Conservation (phyloP, 345 rosid species). For the Punica granatum region DNA sequence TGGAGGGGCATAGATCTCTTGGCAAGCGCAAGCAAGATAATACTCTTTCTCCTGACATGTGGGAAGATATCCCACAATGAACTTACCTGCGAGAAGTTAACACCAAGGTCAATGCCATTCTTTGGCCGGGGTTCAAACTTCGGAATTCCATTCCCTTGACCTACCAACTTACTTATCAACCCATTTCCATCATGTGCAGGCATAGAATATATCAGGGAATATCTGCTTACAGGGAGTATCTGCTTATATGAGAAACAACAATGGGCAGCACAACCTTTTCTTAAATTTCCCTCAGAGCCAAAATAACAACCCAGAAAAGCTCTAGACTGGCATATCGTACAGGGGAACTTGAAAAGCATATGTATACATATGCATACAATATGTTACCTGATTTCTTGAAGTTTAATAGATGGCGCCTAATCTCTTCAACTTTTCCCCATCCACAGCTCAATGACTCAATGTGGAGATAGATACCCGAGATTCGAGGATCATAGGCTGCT, state of each 20-base stretch:
- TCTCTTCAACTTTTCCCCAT: slow-evolving; percentile 94
- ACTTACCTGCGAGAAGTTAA: slow-evolving; percentile 51
- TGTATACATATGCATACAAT: background rate
- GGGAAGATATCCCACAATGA: slow-evolving; percentile 64
- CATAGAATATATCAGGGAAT: background rate
- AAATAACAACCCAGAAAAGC: background rate
- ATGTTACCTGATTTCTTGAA: slow-evolving; percentile 84
- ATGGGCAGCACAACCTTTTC: background rate
- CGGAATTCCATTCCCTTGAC: background rate
- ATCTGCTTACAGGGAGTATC: background rate
- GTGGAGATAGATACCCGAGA: slow-evolving; percentile 81
- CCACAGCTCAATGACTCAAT: slow-evolving; percentile 82
- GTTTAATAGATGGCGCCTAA: slow-evolving; percentile 68
- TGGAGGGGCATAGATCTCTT: slow-evolving; percentile 85
- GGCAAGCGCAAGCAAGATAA: slow-evolving; percentile 84
- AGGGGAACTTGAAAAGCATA: background rate
- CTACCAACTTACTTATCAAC: background rate
- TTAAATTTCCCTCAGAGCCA: background rate
- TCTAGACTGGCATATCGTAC: background rate
- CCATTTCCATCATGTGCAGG: background rate
- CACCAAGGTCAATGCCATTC: background rate
- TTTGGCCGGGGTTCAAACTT: background rate
- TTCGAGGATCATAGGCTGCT: slow-evolving; percentile 93
- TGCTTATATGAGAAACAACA: background rate
- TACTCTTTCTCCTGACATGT: slow-evolving; percentile 80